Conservation (phyloP, 495 filamentous ascomycete genomes). For the Pyrenula aspistea region DNA sequence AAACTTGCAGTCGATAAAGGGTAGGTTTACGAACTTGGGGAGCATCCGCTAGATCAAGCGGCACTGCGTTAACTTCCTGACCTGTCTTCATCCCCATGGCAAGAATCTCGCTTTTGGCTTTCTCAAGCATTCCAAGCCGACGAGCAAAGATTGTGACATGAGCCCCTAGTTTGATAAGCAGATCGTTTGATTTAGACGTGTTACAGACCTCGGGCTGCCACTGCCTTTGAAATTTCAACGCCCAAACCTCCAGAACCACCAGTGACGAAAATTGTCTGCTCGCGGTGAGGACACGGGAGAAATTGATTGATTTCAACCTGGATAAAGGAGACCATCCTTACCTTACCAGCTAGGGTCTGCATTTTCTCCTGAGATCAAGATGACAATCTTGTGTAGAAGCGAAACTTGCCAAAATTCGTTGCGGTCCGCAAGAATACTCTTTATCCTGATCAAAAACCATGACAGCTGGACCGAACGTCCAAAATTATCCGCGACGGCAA, state of each 20-base stretch:
- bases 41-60: background rate
- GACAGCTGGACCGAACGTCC: too few relatives aligned
- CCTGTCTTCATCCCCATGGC: slow-evolving; percentile 6
- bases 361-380: background rate
- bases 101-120: slow-evolving; percentile 12
- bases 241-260: slow-evolving; percentile 17
- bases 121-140: slow-evolving; percentile 8
- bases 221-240: slow-evolving; percentile 14
- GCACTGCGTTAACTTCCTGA: background rate
- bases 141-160: slow-evolving; percentile 14
- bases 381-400: background rate
- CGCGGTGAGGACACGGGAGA: too few relatives aligned
- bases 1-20: background rate
- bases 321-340: background rate
- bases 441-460: background rate
- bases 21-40: background rate
- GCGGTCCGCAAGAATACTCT: background rate
- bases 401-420: background rate
- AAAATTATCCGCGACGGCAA: background rate
- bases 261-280: slow-evolving; percentile 15
- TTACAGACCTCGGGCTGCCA: slow-evolving; percentile 11
- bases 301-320: background rate
- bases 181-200: background rate
- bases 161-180: slow-evolving; percentile 8
- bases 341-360: background rate